A percentile compares a stretch with the other conserved stretches of the same genome.
Evolutionary conservation across 805 yeast species (phyloP).

Genomic region (Yamadazyma paraphyllophila): DNA sequence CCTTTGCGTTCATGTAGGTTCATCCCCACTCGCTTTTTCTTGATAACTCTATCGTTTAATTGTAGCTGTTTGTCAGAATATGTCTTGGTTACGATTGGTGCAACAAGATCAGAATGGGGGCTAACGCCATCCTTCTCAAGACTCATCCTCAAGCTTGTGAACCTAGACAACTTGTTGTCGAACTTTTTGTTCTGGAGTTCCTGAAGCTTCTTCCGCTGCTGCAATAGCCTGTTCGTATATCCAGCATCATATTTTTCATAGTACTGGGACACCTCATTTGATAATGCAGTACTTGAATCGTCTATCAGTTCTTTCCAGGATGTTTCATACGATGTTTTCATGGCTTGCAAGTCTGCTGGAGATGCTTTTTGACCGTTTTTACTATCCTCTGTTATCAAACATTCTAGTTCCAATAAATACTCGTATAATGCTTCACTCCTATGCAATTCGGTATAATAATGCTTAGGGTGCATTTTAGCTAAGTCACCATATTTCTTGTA

Average conservation of each 20-base stretch:
- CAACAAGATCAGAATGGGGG: conserved; percentile 35
- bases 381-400: background rate
- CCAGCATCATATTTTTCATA: conserved; percentile 16
- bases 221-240: conserved; percentile 3
- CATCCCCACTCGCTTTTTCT: conserved; percentile 17
- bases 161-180: conserved; percentile 1
- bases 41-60: conserved; percentile 9
- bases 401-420: conserved; percentile 10
- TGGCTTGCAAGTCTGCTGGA: background rate
- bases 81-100: background rate
- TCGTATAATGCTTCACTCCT: conserved; percentile 38
- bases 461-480: conserved; percentile 24
- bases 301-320: conserved; percentile 15
- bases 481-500: conserved; percentile 6
- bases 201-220: conserved; percentile 17
- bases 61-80: conserved; percentile 1
- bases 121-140: conserved; percentile 23
- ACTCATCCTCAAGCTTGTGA: background rate
- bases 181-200: conserved; percentile 16
- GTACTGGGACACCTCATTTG: conserved; percentile 10
- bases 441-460: conserved; percentile 25
- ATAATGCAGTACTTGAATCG: conserved; percentile 9
- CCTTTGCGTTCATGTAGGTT: conserved; percentile 26
- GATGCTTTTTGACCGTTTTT: background rate
- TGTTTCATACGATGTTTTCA: background rate